These are phyloP conservation scores for Onygenales sp. DNA, from an alignment of 2,329 filamentous ascomycete species.

Conservation along the genomic window DNA sequence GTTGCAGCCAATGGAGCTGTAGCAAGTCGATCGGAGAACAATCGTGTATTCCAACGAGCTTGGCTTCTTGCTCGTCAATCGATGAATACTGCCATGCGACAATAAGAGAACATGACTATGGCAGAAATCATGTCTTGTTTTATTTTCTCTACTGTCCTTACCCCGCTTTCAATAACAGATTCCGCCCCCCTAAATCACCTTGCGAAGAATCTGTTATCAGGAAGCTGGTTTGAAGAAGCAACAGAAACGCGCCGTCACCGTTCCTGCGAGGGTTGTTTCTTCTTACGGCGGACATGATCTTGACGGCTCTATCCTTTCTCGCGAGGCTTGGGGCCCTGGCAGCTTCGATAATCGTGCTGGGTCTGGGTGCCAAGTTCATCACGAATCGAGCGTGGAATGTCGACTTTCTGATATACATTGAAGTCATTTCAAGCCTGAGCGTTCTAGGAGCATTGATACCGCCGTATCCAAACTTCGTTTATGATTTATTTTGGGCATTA, in stretches of 20 bases:
- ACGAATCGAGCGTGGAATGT: neutral
- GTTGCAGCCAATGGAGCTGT: too few species aligned
- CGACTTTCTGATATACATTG: conserved; percentile 3
- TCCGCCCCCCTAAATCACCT: too few species aligned
- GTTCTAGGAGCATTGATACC: conserved; percentile 1
- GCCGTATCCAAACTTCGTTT: conserved; percentile 2
- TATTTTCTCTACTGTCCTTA: too few species aligned
- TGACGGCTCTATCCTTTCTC: neutral
- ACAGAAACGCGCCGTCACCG: too few species aligned
- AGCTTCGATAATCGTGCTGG: neutral
- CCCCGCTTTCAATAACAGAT: too few species aligned
- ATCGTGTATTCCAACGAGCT: too few species aligned
- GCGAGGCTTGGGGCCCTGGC: neutral
- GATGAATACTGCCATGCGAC: too few species aligned
- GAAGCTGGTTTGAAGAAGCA: neutral
- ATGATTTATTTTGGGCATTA: conserved; percentile 2
- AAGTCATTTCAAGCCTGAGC: neutral
- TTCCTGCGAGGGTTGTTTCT: neutral
- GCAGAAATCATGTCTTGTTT: too few species aligned
- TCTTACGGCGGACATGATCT: neutral
- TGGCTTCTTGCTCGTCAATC: too few species aligned
- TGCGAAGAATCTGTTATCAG: too few species aligned
- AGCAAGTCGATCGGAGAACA: too few species aligned
- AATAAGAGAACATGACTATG: too few species aligned
- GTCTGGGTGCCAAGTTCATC: conserved; percentile 1